A percentile compares a stretch with the other conserved stretches of the same genome.
These are phyloP conservation scores for Niebla homalea DNA, from an alignment of 495 filamentous ascomycete genomes.

Conservation along the genomic window DNA sequence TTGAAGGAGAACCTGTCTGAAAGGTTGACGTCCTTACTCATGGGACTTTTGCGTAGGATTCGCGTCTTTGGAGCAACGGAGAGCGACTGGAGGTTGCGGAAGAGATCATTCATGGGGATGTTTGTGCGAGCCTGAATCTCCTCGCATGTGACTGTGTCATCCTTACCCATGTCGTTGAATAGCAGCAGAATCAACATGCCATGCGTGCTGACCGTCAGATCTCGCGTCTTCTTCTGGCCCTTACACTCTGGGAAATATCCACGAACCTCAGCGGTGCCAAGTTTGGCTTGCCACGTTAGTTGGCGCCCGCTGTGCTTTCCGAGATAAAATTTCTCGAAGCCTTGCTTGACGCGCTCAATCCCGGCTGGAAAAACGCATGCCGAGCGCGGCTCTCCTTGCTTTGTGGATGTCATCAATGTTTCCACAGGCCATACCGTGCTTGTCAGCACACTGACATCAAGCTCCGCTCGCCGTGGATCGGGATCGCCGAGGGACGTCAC, in stretches of 20 bases:
- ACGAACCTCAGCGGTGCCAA: constrained; percentile 79
- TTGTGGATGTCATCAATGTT: constrained; percentile 49
- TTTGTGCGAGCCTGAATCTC: constrained; percentile 74
- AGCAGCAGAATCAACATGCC: constrained; percentile 80
- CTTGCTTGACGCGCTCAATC: constrained; percentile 64
- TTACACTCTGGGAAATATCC: constrained; percentile 63
- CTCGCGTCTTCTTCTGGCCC: constrained; percentile 59
- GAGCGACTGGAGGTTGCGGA: constrained; percentile 71
- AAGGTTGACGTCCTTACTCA: constrained; percentile 65
- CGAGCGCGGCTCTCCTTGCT: constrained; percentile 37
- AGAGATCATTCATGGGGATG: constrained; percentile 67
- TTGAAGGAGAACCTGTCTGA: constrained; percentile 82
- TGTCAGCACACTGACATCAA: constrained; percentile 75
- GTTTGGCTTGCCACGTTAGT: constrained; percentile 70
- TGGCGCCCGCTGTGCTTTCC: constrained; percentile 74
- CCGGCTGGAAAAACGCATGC: constrained; percentile 57
- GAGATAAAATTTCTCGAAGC: constrained; percentile 83
- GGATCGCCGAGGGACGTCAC: constrained; percentile 48
- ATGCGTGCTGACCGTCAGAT: constrained; percentile 86
- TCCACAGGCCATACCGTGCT: constrained; percentile 91
- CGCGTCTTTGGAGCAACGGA: constrained; percentile 75
- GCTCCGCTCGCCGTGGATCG: constrained; percentile 56
- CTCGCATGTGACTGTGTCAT: constrained; percentile 58
- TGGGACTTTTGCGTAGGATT: constrained; percentile 70
- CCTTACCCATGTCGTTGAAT: constrained; percentile 66